phyloP scores from a whole-genome alignment of 768 basidiomycete species.

The Roridomyces roridus region DNA sequence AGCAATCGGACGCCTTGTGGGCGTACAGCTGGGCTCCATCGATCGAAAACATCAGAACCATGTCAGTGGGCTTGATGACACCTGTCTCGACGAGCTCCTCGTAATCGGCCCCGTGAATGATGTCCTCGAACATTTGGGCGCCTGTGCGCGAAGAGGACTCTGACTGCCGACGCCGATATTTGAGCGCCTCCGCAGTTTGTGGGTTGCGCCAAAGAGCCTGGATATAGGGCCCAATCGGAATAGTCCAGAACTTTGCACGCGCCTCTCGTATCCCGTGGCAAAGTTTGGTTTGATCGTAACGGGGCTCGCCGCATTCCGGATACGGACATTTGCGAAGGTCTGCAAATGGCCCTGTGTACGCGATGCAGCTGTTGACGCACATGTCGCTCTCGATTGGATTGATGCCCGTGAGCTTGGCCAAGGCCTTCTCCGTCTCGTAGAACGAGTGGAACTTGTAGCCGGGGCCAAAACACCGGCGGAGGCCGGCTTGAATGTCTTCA shows the following conservation, averaged over 20 bases:
- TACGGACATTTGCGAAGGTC: slow-evolving; percentile 8
- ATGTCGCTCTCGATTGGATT: slow-evolving; percentile 28
- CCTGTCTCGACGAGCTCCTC: neutral
- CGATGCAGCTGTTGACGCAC: slow-evolving; percentile 27
- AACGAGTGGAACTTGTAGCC: slow-evolving; percentile 17
- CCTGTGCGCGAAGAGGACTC: neutral
- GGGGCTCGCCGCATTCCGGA: slow-evolving; percentile 1
- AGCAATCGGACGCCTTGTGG: slow-evolving; percentile 39
- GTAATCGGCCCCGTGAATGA: slow-evolving; percentile 1
- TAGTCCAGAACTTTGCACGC: slow-evolving; percentile 14
- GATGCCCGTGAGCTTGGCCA: slow-evolving; percentile 25
- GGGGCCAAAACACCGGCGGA: too few species aligned
- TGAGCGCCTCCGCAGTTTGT: slow-evolving; percentile 2
- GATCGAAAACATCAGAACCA: slow-evolving; percentile 41
- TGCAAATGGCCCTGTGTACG: slow-evolving; percentile 8
- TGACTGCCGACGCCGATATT: neutral
- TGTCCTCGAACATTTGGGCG: neutral
- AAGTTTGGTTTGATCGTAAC: slow-evolving; percentile 5
- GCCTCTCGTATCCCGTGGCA: neutral
- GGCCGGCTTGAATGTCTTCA: too few species aligned
- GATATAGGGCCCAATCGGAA: slow-evolving; percentile 20
- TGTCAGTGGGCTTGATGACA: slow-evolving; percentile 25
- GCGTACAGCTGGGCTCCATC: slow-evolving; percentile 49
- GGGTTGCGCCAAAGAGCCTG: slow-evolving; percentile 22
- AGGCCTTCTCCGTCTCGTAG: slow-evolving; percentile 8